These are phyloP conservation scores for Suillus lakei DNA, from an alignment of 768 basidiomycete species.

Conservation along the genomic window DNA sequence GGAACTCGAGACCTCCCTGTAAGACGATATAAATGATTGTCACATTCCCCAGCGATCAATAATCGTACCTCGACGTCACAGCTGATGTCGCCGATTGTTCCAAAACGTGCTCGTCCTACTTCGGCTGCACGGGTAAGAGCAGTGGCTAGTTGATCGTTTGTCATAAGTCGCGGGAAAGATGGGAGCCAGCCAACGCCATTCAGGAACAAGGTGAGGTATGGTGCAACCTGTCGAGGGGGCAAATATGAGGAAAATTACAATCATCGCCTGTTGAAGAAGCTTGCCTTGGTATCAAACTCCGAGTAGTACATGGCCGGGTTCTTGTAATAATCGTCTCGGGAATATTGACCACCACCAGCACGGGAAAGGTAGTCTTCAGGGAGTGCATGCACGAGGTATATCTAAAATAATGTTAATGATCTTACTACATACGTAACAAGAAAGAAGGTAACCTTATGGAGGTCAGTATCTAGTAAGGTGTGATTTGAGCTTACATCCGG, in stretches of 20 bases:
- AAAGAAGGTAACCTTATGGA: conserved; percentile 53
- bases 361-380: conserved; percentile 72
- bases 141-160: conserved; percentile 58
- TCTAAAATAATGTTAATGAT: conserved; percentile 40
- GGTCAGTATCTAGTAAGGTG: conserved; percentile 49
- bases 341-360: conserved; percentile 59
- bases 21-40: conserved; percentile 1
- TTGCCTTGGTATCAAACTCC: conserved; percentile 69
- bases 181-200: conserved; percentile 89
- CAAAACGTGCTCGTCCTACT: conserved; percentile 61
- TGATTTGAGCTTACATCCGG: background rate
- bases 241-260: background rate
- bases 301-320: conserved; percentile 69
- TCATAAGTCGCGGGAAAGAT: conserved; percentile 80
- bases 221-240: conserved; percentile 64
- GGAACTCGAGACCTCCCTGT: conserved; percentile 86
- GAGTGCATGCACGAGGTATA: conserved; percentile 76
- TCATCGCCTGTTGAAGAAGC: conserved; percentile 6
- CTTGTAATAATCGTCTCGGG: conserved; percentile 74
- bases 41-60: background rate
- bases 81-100: conserved; percentile 84
- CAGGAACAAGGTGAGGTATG: conserved; percentile 82
- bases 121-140: conserved; percentile 54
- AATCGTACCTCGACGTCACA: conserved; percentile 78
- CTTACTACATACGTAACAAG: background rate